Base-by-base conservation (phyloP, 2,329 filamentous ascomycete genomes). In the Aureobasidium sp. region DNA sequence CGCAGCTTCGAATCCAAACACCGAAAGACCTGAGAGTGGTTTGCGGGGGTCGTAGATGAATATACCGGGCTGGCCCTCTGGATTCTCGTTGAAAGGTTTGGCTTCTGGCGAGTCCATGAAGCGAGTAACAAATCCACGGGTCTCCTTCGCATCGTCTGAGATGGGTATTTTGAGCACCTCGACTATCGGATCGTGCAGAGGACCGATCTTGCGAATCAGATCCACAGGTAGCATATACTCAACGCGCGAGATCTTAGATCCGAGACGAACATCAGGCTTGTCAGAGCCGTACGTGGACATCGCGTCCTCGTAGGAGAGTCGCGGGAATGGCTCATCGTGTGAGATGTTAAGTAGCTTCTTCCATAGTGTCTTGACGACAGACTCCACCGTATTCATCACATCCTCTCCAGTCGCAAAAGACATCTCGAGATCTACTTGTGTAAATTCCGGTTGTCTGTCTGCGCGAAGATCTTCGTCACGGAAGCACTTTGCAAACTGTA, bases 381-480 rank as follows among this genome's bases (percentile, higher is more conserved):
- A 60, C 66, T 87, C 82, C 11, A 85, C 76, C 2, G 75, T 74
- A 11, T 70, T 68, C 84, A 90, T 92, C 9, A 96, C 87, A 66
- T 88, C 82, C 52, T 85, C 74, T 7, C 87, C 88, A 6, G 79
- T 85, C 0, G 88, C 86, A 76, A 96, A 99, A 0, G 89, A 85
- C 88, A 96, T 94, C 73, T 99, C 94, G 68, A 99, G 75, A 82
- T 99, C 94, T 57, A 97, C 88, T 79, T 96, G 91, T 1, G 94
- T 97, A 71, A 99, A 99, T 72, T 99, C 94, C 0, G 94, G 95
- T 71, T 99, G 94, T 44, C 94, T 82, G 73, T 99, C 95, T 1
- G 93, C 90, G 22, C 94, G 84, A 39, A 94, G 79, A 73, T 97
- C 95, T 72, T 99, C 94, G 70, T 99, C 95, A 15, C 94, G 87